Evolutionary conservation across 108 stramenopile species (phyloP), one percentile per base, ranked within the genome.

Genomic region (Stephanodiscus triporus): DNA sequence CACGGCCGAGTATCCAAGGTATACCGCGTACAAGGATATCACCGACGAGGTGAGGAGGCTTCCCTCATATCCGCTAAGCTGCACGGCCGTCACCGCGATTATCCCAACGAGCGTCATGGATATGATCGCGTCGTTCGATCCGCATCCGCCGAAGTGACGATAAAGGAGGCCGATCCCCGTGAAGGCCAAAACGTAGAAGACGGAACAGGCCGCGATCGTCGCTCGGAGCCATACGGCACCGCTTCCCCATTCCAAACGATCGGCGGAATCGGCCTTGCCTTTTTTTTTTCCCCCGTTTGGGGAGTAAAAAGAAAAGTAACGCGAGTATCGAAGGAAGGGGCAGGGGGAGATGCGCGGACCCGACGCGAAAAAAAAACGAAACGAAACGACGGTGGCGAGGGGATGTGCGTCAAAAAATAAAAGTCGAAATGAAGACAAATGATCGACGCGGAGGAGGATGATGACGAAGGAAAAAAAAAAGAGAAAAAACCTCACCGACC

Each of bases 1-100:
- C 16, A 97, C 95, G 22, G 96, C 91, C 9, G 91, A 85, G 64
- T 93, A 98, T 40, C 75, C 81, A 49, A 98, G 73, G 73, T 94
- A 98, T 4, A 87, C 82, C 0, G 75, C 89, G 69, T 98, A 98
- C 16, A 87, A 50, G 27, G 88, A 90, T 51, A 98, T 91, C 23
- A 94, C 85, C 22, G 88, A 79, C 10, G 86, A 87, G n/a, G 96
- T 95, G 19, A 98, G 75, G 9, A 98, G 77, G 65, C 91, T 94
- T 34, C 96, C 97, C 47, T 95, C 92, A 6, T 64, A 71, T 14
- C 91, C 82, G 29, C 82, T 75, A 42, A 96, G 64, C 48, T 95
- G 90, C 7, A 93, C 36, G 1, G 61, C 83, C 11, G 91, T 92
- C 59, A 88, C 66, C 10, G 81, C 90, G 16, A 93, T 27, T 43